Evolutionary conservation across 495 filamentous ascomycete species (phyloP), one percentile per base, ranked within the genome.

Genomic region (Lophiostoma macrostomum): DNA sequence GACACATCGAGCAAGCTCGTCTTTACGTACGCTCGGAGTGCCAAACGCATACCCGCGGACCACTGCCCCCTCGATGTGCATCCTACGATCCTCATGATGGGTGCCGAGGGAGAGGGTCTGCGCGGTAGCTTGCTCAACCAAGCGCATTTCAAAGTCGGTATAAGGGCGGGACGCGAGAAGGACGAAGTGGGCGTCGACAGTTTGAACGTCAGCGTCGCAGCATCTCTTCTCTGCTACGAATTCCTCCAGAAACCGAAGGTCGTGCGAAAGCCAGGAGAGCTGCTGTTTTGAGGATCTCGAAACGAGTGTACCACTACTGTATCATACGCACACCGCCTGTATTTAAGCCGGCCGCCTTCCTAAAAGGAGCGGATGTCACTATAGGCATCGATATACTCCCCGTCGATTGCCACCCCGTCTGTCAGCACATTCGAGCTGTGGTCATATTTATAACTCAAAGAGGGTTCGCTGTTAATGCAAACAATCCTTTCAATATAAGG

Each of bases 121-220:
- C 71, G 74, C 16, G 63, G 65, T 41, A 76, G 78, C 44, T 67
- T 94, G 41, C 77, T 78, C 39, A 78, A 72, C 32, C 73, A 79
- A 52, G 85, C 86, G 0, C 81, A 93, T 64, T 70, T 70, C 13
- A 67, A 76, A 6, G 72, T 86, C 38, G 78, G 74, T 23, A 81
- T 86, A 27, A 71, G 73, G 1, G 71, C 74, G 0, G 71, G 67
- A 14, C 68, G 76, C 3, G 56, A 35, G 1, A 23, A 69, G 5
- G 65, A 70, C 47, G 67, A 69, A 8, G 54, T 67, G 5, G 74
- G 70, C 12, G 74, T 90, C 13, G 90, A 96, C 54, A 93, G 88
- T 69, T 72, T 96, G 62, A 95, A 95, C 64, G 90, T 95, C 3
- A 85, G 85, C 57, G 88, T 91, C 13, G 90, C 90, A n/a, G 80